Conservation (phyloP, 2,329 filamentous ascomycete genomes). For the Anisogramma anomala region DNA sequence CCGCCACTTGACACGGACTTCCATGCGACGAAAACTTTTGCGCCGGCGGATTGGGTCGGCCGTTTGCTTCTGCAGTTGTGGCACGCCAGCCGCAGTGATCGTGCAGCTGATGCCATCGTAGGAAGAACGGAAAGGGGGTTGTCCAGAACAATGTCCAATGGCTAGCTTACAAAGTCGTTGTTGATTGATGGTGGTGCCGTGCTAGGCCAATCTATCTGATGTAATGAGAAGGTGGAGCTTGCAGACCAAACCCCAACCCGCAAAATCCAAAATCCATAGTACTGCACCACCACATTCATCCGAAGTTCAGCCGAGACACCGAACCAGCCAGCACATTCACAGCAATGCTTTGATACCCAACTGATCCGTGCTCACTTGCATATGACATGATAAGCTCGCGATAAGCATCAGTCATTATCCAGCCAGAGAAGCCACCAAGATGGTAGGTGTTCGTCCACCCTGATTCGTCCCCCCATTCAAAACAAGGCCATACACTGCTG, state of each 20-base stretch:
- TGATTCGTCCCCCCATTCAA: too few relatives aligned
- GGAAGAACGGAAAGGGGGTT: not conserved
- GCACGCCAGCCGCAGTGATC: conserved; percentile 29
- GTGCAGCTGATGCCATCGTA: conserved; percentile 30
- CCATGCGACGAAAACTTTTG: conserved; percentile 17
- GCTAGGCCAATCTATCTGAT: not conserved
- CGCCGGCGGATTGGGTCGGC: conserved; percentile 13
- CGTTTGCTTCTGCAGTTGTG: conserved; percentile 23
- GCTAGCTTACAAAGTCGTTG: not conserved
- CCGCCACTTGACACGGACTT: conserved; percentile 19
- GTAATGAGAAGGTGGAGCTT: not conserved
- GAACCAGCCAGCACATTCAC: not conserved
- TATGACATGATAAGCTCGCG: too few relatives aligned
- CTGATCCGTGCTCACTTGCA: conserved; percentile 6
- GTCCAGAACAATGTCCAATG: not conserved
- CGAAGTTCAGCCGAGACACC: not conserved
- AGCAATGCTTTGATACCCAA: not conserved
- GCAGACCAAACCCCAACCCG: not conserved
- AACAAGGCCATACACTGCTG: too few relatives aligned
- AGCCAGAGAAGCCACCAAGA: not conserved
- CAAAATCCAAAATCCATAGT: not conserved
- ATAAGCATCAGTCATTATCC: not conserved
- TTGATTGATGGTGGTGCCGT: not conserved
- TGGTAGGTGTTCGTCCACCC: not conserved
- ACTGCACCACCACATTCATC: not conserved